A percentile compares a stretch with the other conserved stretches of the same genome.
These are phyloP conservation scores for Aspergillus sp. DNA, from an alignment of 2,329 filamentous ascomycete species.

Conservation along the genomic window DNA sequence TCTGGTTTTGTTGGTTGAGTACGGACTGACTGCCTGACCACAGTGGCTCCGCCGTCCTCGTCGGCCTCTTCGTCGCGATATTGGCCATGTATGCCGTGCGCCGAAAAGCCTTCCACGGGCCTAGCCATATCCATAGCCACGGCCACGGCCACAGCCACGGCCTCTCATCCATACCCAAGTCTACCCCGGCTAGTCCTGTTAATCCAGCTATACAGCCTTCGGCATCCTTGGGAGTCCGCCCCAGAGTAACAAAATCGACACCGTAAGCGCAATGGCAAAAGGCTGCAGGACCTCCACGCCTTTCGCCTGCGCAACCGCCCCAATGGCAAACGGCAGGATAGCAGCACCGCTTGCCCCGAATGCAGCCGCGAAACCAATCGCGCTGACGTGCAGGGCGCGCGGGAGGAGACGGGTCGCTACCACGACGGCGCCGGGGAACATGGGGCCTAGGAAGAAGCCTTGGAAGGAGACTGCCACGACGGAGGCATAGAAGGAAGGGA, in stretches of 20 bases:
- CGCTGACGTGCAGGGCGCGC: slow-evolving; percentile 70
- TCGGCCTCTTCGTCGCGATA: slow-evolving; percentile 22
- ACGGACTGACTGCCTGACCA: neutral
- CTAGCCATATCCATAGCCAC: neutral
- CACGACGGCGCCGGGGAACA: slow-evolving; percentile 75
- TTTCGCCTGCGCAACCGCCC: slow-evolving; percentile 53
- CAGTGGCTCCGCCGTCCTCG: slow-evolving; percentile 40
- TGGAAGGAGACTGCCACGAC: slow-evolving; percentile 69
- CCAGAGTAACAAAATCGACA: slow-evolving; percentile 54
- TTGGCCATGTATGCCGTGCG: slow-evolving; percentile 9
- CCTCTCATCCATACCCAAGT: neutral
- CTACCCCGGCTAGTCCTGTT: too few relatives aligned
- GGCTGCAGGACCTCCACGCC: slow-evolving; percentile 62
- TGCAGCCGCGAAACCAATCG: slow-evolving; percentile 77
- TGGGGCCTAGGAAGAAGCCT: slow-evolving; percentile 76
- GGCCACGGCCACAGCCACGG: neutral
- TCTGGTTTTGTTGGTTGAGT: neutral
- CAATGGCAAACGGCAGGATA: slow-evolving; percentile 45
- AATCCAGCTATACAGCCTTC: too few relatives aligned
- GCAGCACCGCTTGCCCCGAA: slow-evolving; percentile 71
- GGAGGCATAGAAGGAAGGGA: slow-evolving; percentile 73
- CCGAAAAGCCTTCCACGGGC: slow-evolving; percentile 13
- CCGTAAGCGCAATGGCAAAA: slow-evolving; percentile 47
- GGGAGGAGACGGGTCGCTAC: slow-evolving; percentile 74
- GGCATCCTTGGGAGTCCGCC: slow-evolving; percentile 19